These are phyloP conservation scores for Entomortierella parvispora DNA, from an alignment of 192 early-diverging fungal species.

Conservation along the genomic window DNA sequence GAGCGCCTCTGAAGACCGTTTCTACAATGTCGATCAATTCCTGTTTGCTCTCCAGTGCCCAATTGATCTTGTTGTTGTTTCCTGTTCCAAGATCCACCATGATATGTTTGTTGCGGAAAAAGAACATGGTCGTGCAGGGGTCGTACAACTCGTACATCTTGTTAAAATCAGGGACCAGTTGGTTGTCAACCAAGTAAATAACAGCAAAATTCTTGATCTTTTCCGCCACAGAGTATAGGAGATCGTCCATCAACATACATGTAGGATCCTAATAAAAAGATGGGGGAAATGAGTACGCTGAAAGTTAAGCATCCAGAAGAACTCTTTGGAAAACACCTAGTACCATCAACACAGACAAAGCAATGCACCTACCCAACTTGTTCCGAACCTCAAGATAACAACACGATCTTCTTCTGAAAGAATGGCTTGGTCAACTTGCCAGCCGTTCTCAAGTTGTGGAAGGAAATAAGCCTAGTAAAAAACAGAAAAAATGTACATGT, in stretches of 20 bases:
- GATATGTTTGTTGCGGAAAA: slow-evolving; percentile 95
- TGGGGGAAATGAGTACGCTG: too few relatives aligned
- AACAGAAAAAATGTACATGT: too few relatives aligned
- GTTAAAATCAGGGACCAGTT: slow-evolving; percentile 93
- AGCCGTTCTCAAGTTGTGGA: slow-evolving; percentile 76
- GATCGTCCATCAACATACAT: slow-evolving; percentile 99
- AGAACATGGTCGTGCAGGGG: slow-evolving; percentile 98
- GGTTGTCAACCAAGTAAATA: slow-evolving; percentile 95
- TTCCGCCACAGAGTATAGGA: slow-evolving; percentile 91
- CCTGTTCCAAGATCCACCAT: slow-evolving; percentile 99
- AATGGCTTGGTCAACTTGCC: slow-evolving; percentile 99
- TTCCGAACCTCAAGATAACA: slow-evolving; percentile 96
- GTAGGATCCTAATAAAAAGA: slow-evolving; percentile 67
- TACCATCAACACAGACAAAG: too few relatives aligned
- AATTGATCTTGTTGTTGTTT: slow-evolving; percentile 99
- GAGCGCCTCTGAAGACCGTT: slow-evolving; percentile 91
- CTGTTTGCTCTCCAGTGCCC: slow-evolving; percentile 93
- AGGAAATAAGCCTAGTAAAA: slow-evolving; percentile 58
- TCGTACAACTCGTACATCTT: slow-evolving; percentile 99
- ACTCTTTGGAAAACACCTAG: too few relatives aligned
- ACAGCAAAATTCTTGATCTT: slow-evolving; percentile 99
- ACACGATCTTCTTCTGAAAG: slow-evolving; percentile 97
- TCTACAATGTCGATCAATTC: slow-evolving; percentile 96
- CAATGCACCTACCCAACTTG: slow-evolving; percentile 70
- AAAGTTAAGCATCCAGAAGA: too few relatives aligned